A percentile compares a stretch with the other conserved stretches of the same genome.
phyloP scores from a whole-genome alignment of 257 asterid genomes.

The Solanum neorickii region DNA sequence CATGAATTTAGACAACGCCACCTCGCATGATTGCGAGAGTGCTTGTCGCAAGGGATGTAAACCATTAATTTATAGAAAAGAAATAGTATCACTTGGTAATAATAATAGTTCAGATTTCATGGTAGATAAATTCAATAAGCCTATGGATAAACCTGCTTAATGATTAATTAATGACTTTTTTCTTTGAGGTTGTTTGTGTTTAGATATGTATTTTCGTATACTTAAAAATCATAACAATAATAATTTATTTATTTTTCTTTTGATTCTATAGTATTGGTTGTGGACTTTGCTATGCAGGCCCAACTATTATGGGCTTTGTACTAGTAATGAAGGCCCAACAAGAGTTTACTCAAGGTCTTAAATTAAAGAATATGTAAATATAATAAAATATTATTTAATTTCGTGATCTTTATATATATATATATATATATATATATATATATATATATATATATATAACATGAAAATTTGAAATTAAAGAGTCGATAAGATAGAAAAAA shows the following conservation, averaged over 20 bases:
- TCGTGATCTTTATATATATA: not conserved
- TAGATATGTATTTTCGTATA: not conserved
- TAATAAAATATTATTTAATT: no score
- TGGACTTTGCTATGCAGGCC: not conserved
- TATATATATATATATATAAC: no score
- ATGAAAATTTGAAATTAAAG: no score
- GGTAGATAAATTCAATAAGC: not conserved
- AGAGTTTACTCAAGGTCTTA: not conserved
- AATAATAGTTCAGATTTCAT: not conserved
- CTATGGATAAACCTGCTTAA: not conserved
- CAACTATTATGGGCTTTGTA: not conserved
- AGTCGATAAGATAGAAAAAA: not conserved
- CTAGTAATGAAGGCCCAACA: not conserved
- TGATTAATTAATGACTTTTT: no score
- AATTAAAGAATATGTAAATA: not conserved
- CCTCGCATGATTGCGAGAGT: not conserved
- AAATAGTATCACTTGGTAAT: not conserved
- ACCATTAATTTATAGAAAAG: not conserved
- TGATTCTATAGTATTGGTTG: not conserved
- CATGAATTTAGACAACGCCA: not conserved
- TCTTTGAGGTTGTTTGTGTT: not conserved
- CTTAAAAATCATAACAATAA: not conserved
- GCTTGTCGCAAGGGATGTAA: conserved; percentile 12
- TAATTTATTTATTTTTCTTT: not conserved
- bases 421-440: no score